These are phyloP conservation scores for Pythium rhizo-oryzae DNA, from an alignment of 352 stramenopile genomes.

Conservation along the genomic window DNA sequence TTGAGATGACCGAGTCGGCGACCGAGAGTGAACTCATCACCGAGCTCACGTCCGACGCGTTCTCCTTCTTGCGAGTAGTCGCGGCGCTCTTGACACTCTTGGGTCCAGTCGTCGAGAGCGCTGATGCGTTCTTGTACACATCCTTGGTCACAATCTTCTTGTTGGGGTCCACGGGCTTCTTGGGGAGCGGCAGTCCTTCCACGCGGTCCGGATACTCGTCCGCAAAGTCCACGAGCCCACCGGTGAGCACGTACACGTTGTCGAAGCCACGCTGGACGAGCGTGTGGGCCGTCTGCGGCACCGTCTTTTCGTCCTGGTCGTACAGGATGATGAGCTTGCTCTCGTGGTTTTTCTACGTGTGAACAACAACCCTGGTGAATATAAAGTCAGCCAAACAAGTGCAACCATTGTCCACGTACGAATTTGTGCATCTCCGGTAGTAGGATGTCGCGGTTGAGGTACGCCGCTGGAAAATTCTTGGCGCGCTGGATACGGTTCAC, in stretches of 20 bases:
- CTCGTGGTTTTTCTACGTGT: constrained; percentile 69
- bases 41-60: constrained; percentile 57
- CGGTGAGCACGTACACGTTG: constrained; percentile 84
- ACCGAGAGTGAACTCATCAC: constrained; percentile 65
- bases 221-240: constrained; percentile 64
- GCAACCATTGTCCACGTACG: constrained; percentile 29
- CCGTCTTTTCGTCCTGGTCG: constrained; percentile 71
- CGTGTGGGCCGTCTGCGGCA: constrained; percentile 59
- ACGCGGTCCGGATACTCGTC: constrained; percentile 68
- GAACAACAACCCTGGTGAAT: neutral
- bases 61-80: constrained; percentile 48
- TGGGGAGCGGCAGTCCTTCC: constrained; percentile 60
- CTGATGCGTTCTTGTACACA: constrained; percentile 56
- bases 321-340: constrained; percentile 81
- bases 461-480: constrained; percentile 63
- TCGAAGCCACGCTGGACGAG: constrained; percentile 83
- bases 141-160: constrained; percentile 55
- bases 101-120: constrained; percentile 36
- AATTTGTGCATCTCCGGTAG: constrained; percentile 79
- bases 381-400: neutral
- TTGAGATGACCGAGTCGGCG: constrained; percentile 78
- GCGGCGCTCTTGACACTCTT: constrained; percentile 62
- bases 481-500: constrained; percentile 69
- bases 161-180: constrained; percentile 48
- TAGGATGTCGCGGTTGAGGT: constrained; percentile 63